These are phyloP conservation scores for Garcia nutans DNA, from an alignment of 345 rosid species.

Conservation along the genomic window DNA sequence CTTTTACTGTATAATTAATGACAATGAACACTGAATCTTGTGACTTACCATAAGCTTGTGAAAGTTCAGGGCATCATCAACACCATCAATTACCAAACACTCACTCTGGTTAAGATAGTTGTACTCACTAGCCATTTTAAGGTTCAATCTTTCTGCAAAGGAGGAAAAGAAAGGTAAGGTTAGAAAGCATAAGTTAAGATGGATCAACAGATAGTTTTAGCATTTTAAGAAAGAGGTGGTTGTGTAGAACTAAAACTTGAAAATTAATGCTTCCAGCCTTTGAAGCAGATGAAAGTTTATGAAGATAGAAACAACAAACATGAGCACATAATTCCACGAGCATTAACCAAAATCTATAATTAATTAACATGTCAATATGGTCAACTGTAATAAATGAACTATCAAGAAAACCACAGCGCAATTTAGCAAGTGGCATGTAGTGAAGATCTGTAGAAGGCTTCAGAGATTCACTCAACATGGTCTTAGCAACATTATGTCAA, in stretches of 20 bases:
- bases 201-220: neutral
- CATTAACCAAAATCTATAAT: neutral
- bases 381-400: neutral
- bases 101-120: conserved; percentile 85
- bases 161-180: neutral
- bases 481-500: neutral
- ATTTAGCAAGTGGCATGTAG: no score
- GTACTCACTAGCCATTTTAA: conserved; percentile 74
- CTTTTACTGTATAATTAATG: conserved; percentile 8
- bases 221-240: neutral
- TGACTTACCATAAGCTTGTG: conserved; percentile 63
- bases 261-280: neutral
- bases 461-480: neutral
- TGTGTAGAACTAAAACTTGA: neutral
- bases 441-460: neutral
- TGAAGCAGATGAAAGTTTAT: neutral
- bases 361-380: neutral
- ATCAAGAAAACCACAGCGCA: neutral
- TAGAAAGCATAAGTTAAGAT: neutral
- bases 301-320: neutral
- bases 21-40: conserved; percentile 7
- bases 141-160: conserved; percentile 70
- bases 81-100: conserved; percentile 67
- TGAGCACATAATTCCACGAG: neutral
- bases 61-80: conserved; percentile 74